Evolutionary conservation across 176 grass and related monocot genomes (phyloP), one percentile per base, ranked within the genome.

Genomic region (Paspalum notatum): DNA sequence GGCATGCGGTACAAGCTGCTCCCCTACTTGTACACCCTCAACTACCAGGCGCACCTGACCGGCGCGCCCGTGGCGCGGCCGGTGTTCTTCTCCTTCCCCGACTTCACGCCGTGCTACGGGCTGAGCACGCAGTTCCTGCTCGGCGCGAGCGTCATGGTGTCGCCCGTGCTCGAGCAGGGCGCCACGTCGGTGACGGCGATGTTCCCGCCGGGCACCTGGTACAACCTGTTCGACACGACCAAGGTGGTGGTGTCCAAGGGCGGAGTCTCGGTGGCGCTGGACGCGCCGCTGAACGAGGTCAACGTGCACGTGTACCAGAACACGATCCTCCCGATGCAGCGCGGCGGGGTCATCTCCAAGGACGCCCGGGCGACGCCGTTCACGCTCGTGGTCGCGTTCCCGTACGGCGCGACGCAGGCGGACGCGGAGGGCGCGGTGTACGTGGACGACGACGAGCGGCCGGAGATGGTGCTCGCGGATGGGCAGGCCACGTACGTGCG

Each of bases 381-480:
- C 78, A 89, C 90, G 40, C 95, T 98, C 3, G 88, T 98, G 12
- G 80, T 94, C 7, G 68, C 90, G 61, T 98, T 98, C 83, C 91
- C 95, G 14, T 69, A 75, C 16, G 88, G 90, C 1, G 73, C 90
- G 21, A 40, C 63, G 9, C 70, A 87, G 42, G 95, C 77, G 4
- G 88, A 87, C 13, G 85, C 95, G 0, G 85, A 83, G 44, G 95
- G 95, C 32, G 68, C 72, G 3, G 85, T 98, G 67, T 98, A 87
- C 68, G 81, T 93, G 44, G 95, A 98, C 69, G 92, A 98, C 45
- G 95, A 98, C 78, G 95, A 94, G 87, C 88, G 92, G 72, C 95
- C 90, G 8, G 90, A 89, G 84, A 98, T 98, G 92, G 80, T 42
- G 58, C 74, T 98, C 6, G 81, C 75, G 16, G 95, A 97, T 4